These are phyloP conservation scores for Magnaporthiopsis rhizophila DNA, from an alignment of 2,329 filamentous ascomycete species.

Conservation along the genomic window DNA sequence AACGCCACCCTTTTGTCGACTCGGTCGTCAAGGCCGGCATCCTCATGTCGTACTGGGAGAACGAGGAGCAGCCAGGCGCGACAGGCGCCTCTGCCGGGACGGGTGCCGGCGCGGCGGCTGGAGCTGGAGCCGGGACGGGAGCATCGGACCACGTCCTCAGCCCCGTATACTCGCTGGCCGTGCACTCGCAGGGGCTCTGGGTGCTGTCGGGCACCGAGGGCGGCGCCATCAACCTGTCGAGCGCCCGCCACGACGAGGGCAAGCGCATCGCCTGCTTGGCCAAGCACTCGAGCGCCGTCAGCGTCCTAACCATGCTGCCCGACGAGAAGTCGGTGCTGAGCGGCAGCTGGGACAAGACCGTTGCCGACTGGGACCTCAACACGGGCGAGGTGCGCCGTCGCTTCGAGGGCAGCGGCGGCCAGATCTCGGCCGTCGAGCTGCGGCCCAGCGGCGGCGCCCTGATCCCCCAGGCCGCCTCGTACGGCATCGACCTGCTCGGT, in stretches of 20 bases:
- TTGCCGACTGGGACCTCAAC: constrained; percentile 92
- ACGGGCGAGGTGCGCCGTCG: constrained; percentile 67
- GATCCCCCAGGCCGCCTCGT: constrained; percentile 63
- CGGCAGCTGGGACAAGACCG: constrained; percentile 92
- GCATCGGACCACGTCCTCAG: constrained; percentile 59
- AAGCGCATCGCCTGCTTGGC: constrained; percentile 76
- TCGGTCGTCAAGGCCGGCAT: constrained; percentile 94
- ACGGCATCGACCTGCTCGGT: constrained; percentile 49
- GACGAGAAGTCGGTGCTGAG: constrained; percentile 85
- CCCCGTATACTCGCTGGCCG: constrained; percentile 88
- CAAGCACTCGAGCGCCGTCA: constrained; percentile 85
- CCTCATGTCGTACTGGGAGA: constrained; percentile 96
- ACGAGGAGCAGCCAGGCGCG: constrained; percentile 60
- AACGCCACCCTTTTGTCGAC: constrained; percentile 94
- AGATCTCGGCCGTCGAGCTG: constrained; percentile 83
- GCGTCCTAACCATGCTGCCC: constrained; percentile 69
- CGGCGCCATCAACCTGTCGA: constrained; percentile 87
- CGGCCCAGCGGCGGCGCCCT: constrained; percentile 68
- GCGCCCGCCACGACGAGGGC: constrained; percentile 88
- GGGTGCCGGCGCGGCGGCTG: constrained; percentile 24
- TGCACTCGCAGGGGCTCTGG: constrained; percentile 87
- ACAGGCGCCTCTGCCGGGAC: not conserved
- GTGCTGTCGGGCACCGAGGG: constrained; percentile 83
- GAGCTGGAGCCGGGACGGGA: constrained; percentile 16
- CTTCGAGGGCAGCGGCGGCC: constrained; percentile 70